Conservation (phyloP, 495 filamentous ascomycete species). For the Aspergillus saccharolyticus region DNA sequence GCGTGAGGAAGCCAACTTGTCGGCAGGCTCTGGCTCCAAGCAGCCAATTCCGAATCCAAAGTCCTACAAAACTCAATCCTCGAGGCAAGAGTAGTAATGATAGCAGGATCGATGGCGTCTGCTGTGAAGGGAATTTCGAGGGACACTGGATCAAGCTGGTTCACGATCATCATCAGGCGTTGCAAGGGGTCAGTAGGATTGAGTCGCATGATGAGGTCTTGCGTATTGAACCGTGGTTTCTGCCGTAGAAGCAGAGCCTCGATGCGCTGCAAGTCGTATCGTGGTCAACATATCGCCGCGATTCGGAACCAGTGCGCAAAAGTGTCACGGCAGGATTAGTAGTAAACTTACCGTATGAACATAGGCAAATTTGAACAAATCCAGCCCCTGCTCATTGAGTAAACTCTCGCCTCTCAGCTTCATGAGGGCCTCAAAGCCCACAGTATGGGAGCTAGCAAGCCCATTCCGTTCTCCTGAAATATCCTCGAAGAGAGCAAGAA, state of each 20-base stretch:
- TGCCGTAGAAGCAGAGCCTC: slow-evolving; percentile 36
- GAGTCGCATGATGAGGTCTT: slow-evolving; percentile 29
- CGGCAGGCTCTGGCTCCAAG: slow-evolving; percentile 33
- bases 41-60: slow-evolving; percentile 30
- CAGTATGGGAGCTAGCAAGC: slow-evolving; percentile 37
- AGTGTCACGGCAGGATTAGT: too few relatives aligned
- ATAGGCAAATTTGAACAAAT: slow-evolving; percentile 41
- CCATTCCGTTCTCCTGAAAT: slow-evolving; percentile 38
- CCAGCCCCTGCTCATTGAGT: slow-evolving; percentile 32
- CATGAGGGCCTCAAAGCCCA: slow-evolving; percentile 38
- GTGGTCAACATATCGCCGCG: not conserved
- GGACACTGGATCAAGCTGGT: slow-evolving; percentile 31
- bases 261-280: slow-evolving; percentile 25
- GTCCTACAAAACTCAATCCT: slow-evolving; percentile 25
- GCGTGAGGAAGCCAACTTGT: slow-evolving; percentile 37
- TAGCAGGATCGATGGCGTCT: slow-evolving; percentile 13
- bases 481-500: slow-evolving; percentile 41
- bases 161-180: slow-evolving; percentile 32
- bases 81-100: slow-evolving; percentile 15
- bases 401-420: slow-evolving; percentile 33
- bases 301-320: too few relatives aligned
- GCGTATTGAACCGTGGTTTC: slow-evolving; percentile 28
- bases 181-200: slow-evolving; percentile 31
- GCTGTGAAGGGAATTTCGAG: slow-evolving; percentile 20
- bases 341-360: slow-evolving; percentile 32